Evolutionary conservation across 2,329 filamentous ascomycete genomes (phyloP), one percentile per base, ranked within the genome.

Genomic region (Cercospora zeae-maydis): DNA sequence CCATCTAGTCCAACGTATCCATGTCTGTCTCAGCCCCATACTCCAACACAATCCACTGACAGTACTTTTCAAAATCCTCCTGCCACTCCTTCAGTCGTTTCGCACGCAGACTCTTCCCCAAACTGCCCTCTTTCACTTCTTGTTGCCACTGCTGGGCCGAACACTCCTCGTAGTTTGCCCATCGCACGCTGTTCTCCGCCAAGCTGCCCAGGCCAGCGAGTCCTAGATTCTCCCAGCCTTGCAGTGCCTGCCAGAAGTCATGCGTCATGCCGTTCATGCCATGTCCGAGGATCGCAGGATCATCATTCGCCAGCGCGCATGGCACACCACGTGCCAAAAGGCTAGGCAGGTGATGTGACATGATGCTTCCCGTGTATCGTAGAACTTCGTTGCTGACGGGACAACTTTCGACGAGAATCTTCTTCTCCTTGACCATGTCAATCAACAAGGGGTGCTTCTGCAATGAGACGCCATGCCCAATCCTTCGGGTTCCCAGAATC

Each of bases 191-290:
- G 73, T 96, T 98, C 81, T 98, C 92, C 0, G 92, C 93, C 70
- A 99, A 82, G 62, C 88, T 90, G 0, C 90, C 93, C 58, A 98
- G 78, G 0, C 93, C 93, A 10, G 91, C 92, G 2, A 98, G 82
- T 0, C 93, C 95, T 13, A 97, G 84, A 72, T 96, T 96, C 63
- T 96, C 89, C 86, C 93, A 95, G 0, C 91, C 93, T 76, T 96
- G 92, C 19, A 97, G 79, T 1, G 90, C 89, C 76, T 96, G 92
- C 91, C 92, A 97, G 77, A 96, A 96, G 77, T 97, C 92, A 76
- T 96, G 91, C 1, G 90, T 93, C 83, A 95, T 88, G 37, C 91
- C 92, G 27, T 87, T 89, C 6, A 84, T 86, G 62, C 90, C 90
- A 71, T 96, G 91, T 8, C 93, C 93, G 5, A 96, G 82, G 72